Evolutionary conservation across 768 basidiomycete species (phyloP), one percentile per base, ranked within the genome.

Genomic region (Phaeotremella skinneri): DNA sequence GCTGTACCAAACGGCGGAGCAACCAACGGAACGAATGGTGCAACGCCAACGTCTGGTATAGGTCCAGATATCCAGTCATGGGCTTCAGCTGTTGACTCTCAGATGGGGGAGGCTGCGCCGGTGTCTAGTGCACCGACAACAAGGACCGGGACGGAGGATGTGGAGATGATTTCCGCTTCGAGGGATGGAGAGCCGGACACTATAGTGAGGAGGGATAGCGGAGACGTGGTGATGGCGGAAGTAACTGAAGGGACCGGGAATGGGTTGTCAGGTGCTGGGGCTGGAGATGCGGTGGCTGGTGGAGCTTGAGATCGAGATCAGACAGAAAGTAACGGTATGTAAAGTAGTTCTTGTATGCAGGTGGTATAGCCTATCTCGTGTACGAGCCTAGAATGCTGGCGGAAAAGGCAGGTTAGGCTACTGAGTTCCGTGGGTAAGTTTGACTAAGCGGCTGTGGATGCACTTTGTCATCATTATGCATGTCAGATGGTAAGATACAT

Each of bases 271-370:
- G 57, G 50, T 32, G 49, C 57, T 29, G 57, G 57, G 6, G 57
- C 37, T 4, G 57, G 57, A 25, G 57, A 58, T 29, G 31, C 45
- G 31, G 23, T 58, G 29, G 57, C 57, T 25, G 49, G 49, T 16
- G 57, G 57, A 32, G 47, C 56, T 5, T 58, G 43, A 47, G 25
- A 56, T 17, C 17, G 34, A 37, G 34, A 17, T 17, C 17, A 7
- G 34, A 37, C 7, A 37, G 34, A 7, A 37, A 37, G 34, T 7
- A 17, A 37, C 17, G 7, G 34, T 37, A 17, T 37, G 9, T 37
- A 7, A 17, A 37, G 34, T n/a, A n/a, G n/a, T n/a, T n/a, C n/a
- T n/a, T n/a, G n/a, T n/a, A n/a, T n/a, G n/a, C n/a, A n/a, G n/a
- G n/a, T n/a, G n/a, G n/a, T n/a, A n/a, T n/a, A n/a, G n/a, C n/a